A percentile compares a stretch with the other conserved stretches of the same genome.
These are phyloP conservation scores for Malassezia furfur DNA, from an alignment of 1,284 basidiomycete species.

Conservation along the genomic window DNA sequence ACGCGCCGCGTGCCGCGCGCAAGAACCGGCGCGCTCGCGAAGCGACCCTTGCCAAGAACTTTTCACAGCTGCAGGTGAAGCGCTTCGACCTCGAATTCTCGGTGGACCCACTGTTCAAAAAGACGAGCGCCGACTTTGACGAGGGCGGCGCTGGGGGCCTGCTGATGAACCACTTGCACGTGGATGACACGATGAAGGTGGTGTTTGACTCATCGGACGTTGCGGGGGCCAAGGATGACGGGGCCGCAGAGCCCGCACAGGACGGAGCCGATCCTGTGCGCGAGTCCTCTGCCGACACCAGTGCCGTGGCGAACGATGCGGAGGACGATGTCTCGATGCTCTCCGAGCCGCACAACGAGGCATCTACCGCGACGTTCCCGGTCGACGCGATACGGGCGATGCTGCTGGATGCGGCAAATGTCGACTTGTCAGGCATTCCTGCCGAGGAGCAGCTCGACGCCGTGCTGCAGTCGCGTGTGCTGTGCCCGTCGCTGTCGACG, in stretches of 20 bases:
- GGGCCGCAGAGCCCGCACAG: neutral
- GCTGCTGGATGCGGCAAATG: constrained; percentile 19
- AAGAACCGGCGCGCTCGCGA: constrained; percentile 52
- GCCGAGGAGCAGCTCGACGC: constrained; percentile 12
- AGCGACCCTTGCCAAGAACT: constrained; percentile 42
- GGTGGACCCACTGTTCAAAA: constrained; percentile 92
- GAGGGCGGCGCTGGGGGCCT: constrained; percentile 87
- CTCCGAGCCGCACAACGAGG: neutral
- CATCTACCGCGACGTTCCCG: neutral
- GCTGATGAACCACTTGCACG: constrained; percentile 53
- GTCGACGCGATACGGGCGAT: constrained; percentile 31
- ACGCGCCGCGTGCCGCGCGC: constrained; percentile 65
- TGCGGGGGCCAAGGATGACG: constrained; percentile 28
- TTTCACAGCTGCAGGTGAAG: constrained; percentile 70
- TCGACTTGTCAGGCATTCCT: neutral
- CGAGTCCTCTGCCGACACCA: neutral
- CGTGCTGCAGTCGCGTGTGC: constrained; percentile 25
- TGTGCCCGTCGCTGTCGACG: constrained; percentile 34
- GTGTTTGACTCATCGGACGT: constrained; percentile 95
- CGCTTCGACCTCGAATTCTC: constrained; percentile 65
- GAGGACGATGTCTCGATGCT: neutral
- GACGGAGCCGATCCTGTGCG: neutral
- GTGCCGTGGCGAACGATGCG: neutral
- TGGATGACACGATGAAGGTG: constrained; percentile 73
- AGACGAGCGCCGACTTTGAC: constrained; percentile 96